These are phyloP conservation scores for Phialophora expanda DNA, from an alignment of 2,329 filamentous ascomycete genomes.

Conservation along the genomic window DNA sequence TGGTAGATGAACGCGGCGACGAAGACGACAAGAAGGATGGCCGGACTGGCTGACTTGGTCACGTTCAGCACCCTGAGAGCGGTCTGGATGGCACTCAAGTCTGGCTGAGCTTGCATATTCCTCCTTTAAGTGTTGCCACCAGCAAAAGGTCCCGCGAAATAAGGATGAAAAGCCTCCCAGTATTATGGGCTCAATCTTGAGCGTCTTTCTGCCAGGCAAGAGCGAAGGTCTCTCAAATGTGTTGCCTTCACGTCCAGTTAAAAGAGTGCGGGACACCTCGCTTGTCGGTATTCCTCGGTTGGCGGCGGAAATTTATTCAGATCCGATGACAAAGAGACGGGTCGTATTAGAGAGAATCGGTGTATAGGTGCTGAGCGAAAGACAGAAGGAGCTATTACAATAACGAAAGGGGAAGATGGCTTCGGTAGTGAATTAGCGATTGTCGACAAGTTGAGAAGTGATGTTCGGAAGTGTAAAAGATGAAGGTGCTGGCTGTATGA, in stretches of 20 bases:
- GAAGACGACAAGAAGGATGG: conserved; percentile 69
- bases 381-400: conserved; percentile 35
- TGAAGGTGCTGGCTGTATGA: conserved; percentile 27
- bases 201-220: conserved; percentile 4
- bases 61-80: conserved; percentile 35
- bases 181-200: conserved; percentile 15
- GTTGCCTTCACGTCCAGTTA: conserved; percentile 9
- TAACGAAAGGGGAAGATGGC: conserved; percentile 25
- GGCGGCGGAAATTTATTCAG: conserved; percentile 9
- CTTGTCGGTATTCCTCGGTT: conserved; percentile 29
- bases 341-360: conserved; percentile 13
- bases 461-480: conserved; percentile 19
- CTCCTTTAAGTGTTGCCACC: conserved; percentile 13
- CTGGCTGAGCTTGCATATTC: conserved; percentile 32
- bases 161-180: conserved; percentile 38
- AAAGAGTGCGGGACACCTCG: conserved; percentile 20
- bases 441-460: conserved; percentile 29
- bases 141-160: conserved; percentile 24
- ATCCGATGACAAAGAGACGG: conserved; percentile 7
- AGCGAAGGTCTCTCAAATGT: conserved; percentile 9
- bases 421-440: conserved; percentile 28
- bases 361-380: conserved; percentile 26
- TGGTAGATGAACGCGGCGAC: conserved; percentile 65
- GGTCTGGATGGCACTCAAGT: conserved; percentile 31
- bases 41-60: conserved; percentile 61